phyloP scores from a whole-genome alignment of 2,329 filamentous ascomycete species.

The Fonsecaea multimorphosa region DNA sequence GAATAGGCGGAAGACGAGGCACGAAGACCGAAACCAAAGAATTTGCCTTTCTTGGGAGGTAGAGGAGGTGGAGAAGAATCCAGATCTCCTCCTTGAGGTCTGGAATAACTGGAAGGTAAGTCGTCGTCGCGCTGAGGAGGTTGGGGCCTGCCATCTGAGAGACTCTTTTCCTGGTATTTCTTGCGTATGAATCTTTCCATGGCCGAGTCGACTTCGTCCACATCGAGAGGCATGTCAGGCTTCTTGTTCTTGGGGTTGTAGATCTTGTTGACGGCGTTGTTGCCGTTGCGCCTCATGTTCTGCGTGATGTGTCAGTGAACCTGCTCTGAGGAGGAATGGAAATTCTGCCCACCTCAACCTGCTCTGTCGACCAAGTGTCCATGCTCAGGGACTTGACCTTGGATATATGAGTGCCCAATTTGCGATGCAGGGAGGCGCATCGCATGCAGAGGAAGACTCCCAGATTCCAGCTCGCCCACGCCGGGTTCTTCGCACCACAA shows the following conservation, averaged over 20 bases:
- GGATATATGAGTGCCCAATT: constrained; percentile 95
- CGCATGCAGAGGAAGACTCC: constrained; percentile 98
- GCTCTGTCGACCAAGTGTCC: constrained; percentile 95
- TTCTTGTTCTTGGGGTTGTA: constrained; percentile 87
- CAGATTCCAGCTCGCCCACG: constrained; percentile 98
- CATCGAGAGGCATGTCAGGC: constrained; percentile 84
- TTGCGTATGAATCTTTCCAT: constrained; percentile 96
- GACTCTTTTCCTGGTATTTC: constrained; percentile 79
- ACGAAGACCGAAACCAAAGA: constrained; percentile 69
- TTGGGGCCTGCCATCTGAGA: constrained; percentile 55
- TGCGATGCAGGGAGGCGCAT: constrained; percentile 92
- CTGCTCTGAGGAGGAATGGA: constrained; percentile 1
- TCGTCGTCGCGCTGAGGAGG: constrained; percentile 42
- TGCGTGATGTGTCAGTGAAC: constrained; percentile 48
- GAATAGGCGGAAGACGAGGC: constrained; percentile 74
- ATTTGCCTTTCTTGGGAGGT: constrained; percentile 62
- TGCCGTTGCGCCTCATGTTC: constrained; percentile 95
- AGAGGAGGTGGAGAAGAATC: constrained; percentile 60
- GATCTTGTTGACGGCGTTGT: constrained; percentile 80
- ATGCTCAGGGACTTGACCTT: constrained; percentile 99
- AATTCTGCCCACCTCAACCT: constrained; percentile 75
- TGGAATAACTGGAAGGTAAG: constrained; percentile 63
- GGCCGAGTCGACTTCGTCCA: constrained; percentile 88
- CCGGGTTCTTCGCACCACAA: constrained; percentile 89
- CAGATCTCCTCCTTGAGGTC: constrained; percentile 54